A percentile compares a stretch with the other conserved stretches of the same genome.
These are phyloP conservation scores for Pugionium dolabratum DNA, from an alignment of 345 rosid species.

Conservation along the genomic window DNA sequence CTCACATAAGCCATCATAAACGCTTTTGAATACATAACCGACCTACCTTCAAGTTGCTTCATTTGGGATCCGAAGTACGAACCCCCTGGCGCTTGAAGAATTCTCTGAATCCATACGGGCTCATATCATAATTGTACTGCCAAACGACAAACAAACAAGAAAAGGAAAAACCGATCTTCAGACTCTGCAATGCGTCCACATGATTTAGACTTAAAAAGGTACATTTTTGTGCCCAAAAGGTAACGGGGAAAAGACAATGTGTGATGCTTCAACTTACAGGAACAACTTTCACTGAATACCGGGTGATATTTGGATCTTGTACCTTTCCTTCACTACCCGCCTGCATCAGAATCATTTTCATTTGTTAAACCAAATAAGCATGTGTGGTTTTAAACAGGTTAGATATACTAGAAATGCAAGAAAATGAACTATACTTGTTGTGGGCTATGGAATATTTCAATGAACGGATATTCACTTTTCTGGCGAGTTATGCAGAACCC, in stretches of 20 bases:
- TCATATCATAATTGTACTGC: constrained; percentile 82
- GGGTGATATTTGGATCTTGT: constrained; percentile 65
- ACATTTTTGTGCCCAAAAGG: not conserved
- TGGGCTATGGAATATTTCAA: constrained; percentile 90
- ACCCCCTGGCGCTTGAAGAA: constrained; percentile 80
- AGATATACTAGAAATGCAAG: not conserved
- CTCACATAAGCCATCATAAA: constrained; percentile 9
- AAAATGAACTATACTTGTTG: constrained; percentile 53
- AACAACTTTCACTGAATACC: constrained; percentile 78
- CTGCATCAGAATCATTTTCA: constrained; percentile 44
- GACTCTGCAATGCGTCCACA: constrained; percentile 1
- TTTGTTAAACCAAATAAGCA: constrained; percentile 9
- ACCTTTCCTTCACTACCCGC: constrained; percentile 64
- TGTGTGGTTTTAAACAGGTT: not conserved
- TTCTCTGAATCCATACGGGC: constrained; percentile 91
- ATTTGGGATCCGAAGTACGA: constrained; percentile 44
- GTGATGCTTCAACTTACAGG: constrained; percentile 59
- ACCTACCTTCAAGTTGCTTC: constrained; percentile 19
- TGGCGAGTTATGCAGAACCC: constrained; percentile 93
- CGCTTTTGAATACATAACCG: not conserved
- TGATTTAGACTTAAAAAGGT: not conserved
- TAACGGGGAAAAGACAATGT: not conserved
- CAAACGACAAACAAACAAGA: constrained; percentile 16
- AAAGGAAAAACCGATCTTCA: not conserved
- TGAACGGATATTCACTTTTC: constrained; percentile 83